Evolutionary conservation across 352 stramenopile species (phyloP).

Genomic region (Pythium apleroticum): DNA sequence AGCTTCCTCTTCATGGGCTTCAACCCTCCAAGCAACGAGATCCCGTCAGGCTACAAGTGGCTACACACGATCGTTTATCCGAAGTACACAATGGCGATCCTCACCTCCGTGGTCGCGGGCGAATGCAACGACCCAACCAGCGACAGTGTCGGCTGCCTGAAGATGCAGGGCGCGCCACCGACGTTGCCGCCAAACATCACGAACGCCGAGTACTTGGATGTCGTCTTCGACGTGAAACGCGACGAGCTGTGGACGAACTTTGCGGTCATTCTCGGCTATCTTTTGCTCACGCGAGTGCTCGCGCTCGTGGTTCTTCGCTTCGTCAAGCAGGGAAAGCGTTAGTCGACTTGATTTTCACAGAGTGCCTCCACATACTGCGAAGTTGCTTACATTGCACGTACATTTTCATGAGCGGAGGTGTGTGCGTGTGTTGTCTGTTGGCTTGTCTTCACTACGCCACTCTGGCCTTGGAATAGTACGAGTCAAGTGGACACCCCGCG

Average conservation of each 20-base stretch:
- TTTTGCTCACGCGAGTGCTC: constrained; percentile 53
- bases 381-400: background rate
- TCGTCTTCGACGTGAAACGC: constrained; percentile 55
- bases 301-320: constrained; percentile 52
- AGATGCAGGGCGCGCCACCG: constrained; percentile 46
- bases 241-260: constrained; percentile 47
- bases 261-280: constrained; percentile 43
- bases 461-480: background rate
- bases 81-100: constrained; percentile 28
- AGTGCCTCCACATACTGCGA: too few relatives aligned
- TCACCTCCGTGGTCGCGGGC: constrained; percentile 26
- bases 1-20: constrained; percentile 33
- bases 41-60: constrained; percentile 44
- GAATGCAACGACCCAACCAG: constrained; percentile 31
- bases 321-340: constrained; percentile 38
- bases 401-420: background rate
- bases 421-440: background rate
- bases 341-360: too few relatives aligned
- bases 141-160: constrained; percentile 50
- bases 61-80: constrained; percentile 37
- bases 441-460: background rate
- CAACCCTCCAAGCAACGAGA: constrained; percentile 28
- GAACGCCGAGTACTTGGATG: constrained; percentile 57
- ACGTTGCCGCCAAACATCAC: constrained; percentile 36
- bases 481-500: background rate